Percentiles rank a stretch among this genome's conserved stretches.
These are phyloP conservation scores for Raphanus hybrid DNA, from an alignment of 441 rosid genomes.

Conservation along the genomic window DNA sequence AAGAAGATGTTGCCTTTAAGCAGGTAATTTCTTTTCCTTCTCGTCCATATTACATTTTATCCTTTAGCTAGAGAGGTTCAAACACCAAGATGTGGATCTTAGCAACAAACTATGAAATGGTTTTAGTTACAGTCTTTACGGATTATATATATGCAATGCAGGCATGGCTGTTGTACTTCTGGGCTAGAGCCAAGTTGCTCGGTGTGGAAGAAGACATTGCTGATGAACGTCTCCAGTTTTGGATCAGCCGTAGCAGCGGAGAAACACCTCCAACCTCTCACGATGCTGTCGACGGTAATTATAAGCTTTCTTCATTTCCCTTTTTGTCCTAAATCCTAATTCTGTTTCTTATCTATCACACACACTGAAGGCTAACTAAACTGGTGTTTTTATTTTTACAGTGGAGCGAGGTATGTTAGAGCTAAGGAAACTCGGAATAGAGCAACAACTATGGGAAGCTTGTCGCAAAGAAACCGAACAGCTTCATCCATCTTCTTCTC, in stretches of 20 bases:
- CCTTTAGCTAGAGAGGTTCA: neutral
- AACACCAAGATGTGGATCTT: conserved; percentile 1
- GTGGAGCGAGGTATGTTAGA: conserved; percentile 89
- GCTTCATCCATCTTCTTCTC: conserved; percentile 38
- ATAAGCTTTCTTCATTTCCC: neutral
- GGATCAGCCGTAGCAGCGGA: conserved; percentile 73
- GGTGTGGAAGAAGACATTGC: conserved; percentile 93
- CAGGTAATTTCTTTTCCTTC: conserved; percentile 57
- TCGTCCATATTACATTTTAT: neutral
- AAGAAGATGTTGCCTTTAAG: conserved; percentile 92
- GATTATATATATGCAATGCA: conserved; percentile 29
- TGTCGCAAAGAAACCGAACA: conserved; percentile 78
- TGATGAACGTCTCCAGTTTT: conserved; percentile 80
- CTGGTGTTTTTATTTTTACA: conserved; percentile 35
- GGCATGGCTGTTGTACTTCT: conserved; percentile 96
- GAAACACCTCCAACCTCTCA: conserved; percentile 59
- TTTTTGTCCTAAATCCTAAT: neutral
- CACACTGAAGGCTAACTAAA: neutral
- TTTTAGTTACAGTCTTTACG: neutral
- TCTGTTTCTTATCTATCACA: neutral
- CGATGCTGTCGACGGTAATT: conserved; percentile 37
- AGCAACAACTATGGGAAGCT: conserved; percentile 97
- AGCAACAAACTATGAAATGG: neutral
- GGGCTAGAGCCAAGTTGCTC: conserved; percentile 88
- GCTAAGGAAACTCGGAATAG: conserved; percentile 89